A percentile compares a stretch with the other conserved stretches of the same genome.
Evolutionary conservation across 306 rosid species (phyloP).

Genomic region (Crotalaria pallida): DNA sequence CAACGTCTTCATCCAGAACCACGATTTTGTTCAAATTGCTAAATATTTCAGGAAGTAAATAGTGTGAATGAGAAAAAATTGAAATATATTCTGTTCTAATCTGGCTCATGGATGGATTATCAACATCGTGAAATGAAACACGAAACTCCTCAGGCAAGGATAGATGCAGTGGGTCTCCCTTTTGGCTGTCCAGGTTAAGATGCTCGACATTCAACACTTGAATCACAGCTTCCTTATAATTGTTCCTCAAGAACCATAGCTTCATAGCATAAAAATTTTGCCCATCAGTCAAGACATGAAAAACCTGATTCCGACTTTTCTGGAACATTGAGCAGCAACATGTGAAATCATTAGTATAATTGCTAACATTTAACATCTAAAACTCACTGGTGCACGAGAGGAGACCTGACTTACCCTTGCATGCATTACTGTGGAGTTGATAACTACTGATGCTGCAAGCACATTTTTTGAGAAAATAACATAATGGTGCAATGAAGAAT

Average conservation of each 20-base stretch:
- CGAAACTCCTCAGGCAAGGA: constrained; percentile 80
- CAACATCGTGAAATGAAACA: constrained; percentile 49
- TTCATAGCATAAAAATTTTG: constrained; percentile 89
- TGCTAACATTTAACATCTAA: constrained; percentile 4
- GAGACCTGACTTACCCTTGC: constrained; percentile 54
- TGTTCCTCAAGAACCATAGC: constrained; percentile 79
- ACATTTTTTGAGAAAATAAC: constrained; percentile 81
- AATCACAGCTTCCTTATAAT: constrained; percentile 59
- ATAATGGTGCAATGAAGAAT: constrained; percentile 69
- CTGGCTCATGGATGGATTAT: constrained; percentile 35
- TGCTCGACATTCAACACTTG: constrained; percentile 76
- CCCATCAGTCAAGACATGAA: constrained; percentile 87
- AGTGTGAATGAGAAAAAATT: constrained; percentile 86
- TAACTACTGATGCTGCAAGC: constrained; percentile 83
- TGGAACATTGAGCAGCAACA: constrained; percentile 43
- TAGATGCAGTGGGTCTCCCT: constrained; percentile 26
- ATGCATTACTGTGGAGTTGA: constrained; percentile 79
- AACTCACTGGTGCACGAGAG: constrained; percentile 6
- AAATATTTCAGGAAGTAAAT: constrained; percentile 79
- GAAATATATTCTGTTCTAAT: constrained; percentile 78
- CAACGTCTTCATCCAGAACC: constrained; percentile 87
- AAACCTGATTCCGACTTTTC: constrained; percentile 76
- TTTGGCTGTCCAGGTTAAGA: constrained; percentile 41
- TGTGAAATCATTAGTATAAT: constrained; percentile 22
- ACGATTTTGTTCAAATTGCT: constrained; percentile 68